These are phyloP conservation scores for Amanita brunnescens DNA, from an alignment of 768 basidiomycete species.

Conservation along the genomic window DNA sequence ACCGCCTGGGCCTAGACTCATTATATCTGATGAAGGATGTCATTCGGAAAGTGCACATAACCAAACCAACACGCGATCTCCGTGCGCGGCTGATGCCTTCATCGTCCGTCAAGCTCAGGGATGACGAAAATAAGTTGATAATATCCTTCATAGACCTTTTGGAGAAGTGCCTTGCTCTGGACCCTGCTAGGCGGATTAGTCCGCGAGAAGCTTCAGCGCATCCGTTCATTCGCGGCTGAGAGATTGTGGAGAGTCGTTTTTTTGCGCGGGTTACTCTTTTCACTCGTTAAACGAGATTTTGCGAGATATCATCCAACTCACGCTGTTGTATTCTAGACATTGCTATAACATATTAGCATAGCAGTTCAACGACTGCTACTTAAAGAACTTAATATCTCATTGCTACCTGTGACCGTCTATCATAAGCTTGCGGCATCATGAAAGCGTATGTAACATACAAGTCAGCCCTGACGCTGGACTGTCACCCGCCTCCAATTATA, in stretches of 20 bases:
- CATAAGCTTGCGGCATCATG: too few relatives aligned
- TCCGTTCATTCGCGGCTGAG: constrained; percentile 64
- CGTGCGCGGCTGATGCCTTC: constrained; percentile 77
- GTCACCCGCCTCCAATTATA: too few relatives aligned
- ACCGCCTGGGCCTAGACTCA: neutral
- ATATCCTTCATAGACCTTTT: constrained; percentile 80
- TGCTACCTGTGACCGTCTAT: too few relatives aligned
- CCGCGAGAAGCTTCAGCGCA: constrained; percentile 86
- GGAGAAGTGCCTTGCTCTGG: constrained; percentile 84
- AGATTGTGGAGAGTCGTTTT: too few relatives aligned
- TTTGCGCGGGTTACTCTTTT: neutral
- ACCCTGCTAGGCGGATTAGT: constrained; percentile 79
- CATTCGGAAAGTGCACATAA: constrained; percentile 70
- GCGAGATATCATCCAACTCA: neutral
- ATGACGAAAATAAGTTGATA: constrained; percentile 80
- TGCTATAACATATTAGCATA: too few relatives aligned
- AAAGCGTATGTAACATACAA: too few relatives aligned
- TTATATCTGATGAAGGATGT: constrained; percentile 50
- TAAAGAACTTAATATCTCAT: too few relatives aligned
- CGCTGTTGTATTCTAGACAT: neutral
- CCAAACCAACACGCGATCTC: constrained; percentile 77
- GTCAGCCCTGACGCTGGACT: too few relatives aligned
- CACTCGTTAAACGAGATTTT: neutral
- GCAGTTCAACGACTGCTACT: too few relatives aligned
- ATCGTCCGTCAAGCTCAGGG: constrained; percentile 68